phyloP scores from a whole-genome alignment of 768 basidiomycete genomes.

The Boletus sensibilis region DNA sequence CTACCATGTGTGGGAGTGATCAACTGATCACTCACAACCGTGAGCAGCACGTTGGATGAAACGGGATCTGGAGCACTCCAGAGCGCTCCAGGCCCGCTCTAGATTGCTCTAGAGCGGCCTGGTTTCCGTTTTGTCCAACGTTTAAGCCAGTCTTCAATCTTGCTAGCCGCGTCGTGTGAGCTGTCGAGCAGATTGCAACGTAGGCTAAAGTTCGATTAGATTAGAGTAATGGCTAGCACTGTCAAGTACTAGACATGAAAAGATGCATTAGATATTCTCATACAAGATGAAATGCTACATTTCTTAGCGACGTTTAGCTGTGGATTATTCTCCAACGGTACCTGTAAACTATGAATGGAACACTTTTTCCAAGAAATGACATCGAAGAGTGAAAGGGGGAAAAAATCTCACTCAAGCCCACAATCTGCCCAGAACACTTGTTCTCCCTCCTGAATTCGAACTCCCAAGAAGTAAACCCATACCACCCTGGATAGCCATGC shows the following conservation, averaged over 20 bases:
- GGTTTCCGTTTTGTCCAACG: too few relatives aligned
- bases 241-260: background rate
- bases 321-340: background rate
- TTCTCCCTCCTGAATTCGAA: slow-evolving; percentile 34
- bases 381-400: background rate
- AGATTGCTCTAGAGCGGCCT: too few relatives aligned
- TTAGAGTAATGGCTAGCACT: too few relatives aligned
- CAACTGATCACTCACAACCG: too few relatives aligned
- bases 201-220: too few relatives aligned
- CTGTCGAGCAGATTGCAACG: too few relatives aligned
- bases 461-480: slow-evolving; percentile 58
- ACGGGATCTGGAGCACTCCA: too few relatives aligned
- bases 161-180: too few relatives aligned
- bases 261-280: background rate
- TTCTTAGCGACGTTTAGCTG: background rate
- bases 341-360: background rate
- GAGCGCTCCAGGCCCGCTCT: too few relatives aligned
- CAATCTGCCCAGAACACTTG: slow-evolving; percentile 62
- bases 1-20: too few relatives aligned
- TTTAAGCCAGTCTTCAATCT: too few relatives aligned
- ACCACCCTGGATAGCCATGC: slow-evolving; percentile 72
- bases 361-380: background rate
- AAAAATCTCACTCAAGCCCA: slow-evolving; percentile 38
- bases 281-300: background rate
- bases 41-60: too few relatives aligned